Base-by-base conservation (phyloP, 148 eudicot species). In the Mesembryanthemum crystallinum region DNA sequence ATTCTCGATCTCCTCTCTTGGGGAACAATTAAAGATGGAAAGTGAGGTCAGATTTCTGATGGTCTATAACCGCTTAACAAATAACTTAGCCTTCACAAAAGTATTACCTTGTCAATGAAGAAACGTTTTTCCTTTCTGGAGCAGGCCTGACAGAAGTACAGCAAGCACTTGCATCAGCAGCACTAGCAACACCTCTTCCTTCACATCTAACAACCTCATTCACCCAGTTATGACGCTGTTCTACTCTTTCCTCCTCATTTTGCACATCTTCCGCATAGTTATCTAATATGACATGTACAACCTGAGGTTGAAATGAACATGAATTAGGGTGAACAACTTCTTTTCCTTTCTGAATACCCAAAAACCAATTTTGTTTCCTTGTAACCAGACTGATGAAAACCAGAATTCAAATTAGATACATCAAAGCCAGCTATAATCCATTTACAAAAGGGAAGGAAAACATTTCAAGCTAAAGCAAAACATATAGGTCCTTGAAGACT, bases 161-260 rank as follows among this genome's bases (percentile, higher is more conserved):
- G 79, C 88, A 76, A 76, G 85, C 64, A 75, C 81, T 81, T 79
- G 86, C 87, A 82, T 67, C 82, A 67, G 86, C 89, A 72, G 75
- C 78, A 43, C 77, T 78, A 71, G 85, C 82, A 47, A 78, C 80
- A 47, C 78, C 83, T 78, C 88, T 85, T 76, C 92, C 97, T 78
- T 88, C 94, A 80, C 90, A 83, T 84, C 97, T 86, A 66, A 91
- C 85, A 42, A 95, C 97, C 83, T 95, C 99, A 84, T 92, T 84
- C 64, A 92, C 91, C 99, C 99, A 92, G 70, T 92, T 88, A 81
- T 89, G 92, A 74, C 91, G 90, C 63, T 82, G 92, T 70, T 86
- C 88, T 69, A 79, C 74, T 59, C 86, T 87, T 75, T 82, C 94
- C 49, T 83, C 93, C 59, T 85, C 92, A 72, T 49, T 76, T 43